Conservation (phyloP, 176 grass and related monocot genomes). For the Cenchrus americanus region DNA sequence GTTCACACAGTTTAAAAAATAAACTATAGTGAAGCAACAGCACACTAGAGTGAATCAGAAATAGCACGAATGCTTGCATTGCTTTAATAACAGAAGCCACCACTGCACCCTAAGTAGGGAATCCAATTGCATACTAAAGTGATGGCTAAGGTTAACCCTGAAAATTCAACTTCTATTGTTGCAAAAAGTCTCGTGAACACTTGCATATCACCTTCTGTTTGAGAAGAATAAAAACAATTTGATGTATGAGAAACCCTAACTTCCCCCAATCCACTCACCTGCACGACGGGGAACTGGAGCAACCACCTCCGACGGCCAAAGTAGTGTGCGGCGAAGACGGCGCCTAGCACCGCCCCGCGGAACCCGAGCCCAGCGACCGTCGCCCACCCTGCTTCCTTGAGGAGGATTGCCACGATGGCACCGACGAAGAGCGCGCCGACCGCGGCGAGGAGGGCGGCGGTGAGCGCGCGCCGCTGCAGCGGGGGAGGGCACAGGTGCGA, state of each 20-base stretch:
- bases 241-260: conserved; percentile 35
- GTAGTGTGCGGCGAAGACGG: conserved; percentile 52
- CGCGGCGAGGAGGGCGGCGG: conserved; percentile 41
- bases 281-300: conserved; percentile 60
- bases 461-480: conserved; percentile 35
- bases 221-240: not conserved
- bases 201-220: not conserved
- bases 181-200: not conserved
- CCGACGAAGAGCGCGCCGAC: conserved; percentile 47
- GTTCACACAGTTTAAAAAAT: not conserved
- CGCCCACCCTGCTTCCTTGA: conserved; percentile 43
- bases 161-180: not conserved
- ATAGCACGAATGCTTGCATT: not conserved
- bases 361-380: conserved; percentile 48
- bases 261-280: conserved; percentile 52
- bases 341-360: conserved; percentile 53
- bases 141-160: not conserved
- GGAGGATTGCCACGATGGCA: conserved; percentile 31
- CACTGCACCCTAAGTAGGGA: conserved; percentile 7
- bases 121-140: not conserved
- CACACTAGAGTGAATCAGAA: conserved; percentile 6
- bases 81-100: not conserved
- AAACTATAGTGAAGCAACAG: not conserved
- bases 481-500: conserved; percentile 51
- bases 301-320: conserved; percentile 56